A percentile compares a stretch with the other conserved stretches of the same genome.
phyloP scores from a whole-genome alignment of 805 yeast genomes.

The Kodamaea kaohsiungensis region DNA sequence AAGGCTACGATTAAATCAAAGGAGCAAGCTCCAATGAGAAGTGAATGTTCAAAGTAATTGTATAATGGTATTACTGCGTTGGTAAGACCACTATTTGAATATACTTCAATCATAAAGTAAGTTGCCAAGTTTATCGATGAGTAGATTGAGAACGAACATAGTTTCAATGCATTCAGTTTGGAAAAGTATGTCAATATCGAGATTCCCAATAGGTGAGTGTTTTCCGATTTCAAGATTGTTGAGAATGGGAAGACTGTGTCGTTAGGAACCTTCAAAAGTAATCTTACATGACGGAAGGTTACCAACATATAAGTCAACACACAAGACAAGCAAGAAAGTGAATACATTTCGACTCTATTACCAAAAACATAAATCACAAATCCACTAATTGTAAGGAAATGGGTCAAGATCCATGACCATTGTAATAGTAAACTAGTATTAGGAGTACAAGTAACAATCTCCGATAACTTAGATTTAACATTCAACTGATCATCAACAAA shows the following conservation, averaged over 20 bases:
- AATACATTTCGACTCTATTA: conserved; percentile 9
- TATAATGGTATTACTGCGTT: conserved; percentile 17
- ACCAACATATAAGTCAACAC: conserved; percentile 22
- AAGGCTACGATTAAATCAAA: conserved; percentile 12
- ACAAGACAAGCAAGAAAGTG: conserved; percentile 10
- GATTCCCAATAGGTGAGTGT: conserved; percentile 25
- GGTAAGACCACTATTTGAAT: conserved; percentile 15
- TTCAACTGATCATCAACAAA: not conserved
- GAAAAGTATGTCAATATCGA: conserved; percentile 24
- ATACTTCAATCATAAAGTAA: conserved; percentile 19
- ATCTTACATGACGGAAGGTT: conserved; percentile 16
- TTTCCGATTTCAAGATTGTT: conserved; percentile 28
- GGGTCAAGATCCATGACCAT: conserved; percentile 6
- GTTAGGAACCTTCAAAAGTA: not conserved
- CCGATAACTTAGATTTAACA: not conserved
- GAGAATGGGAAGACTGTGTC: conserved; percentile 18
- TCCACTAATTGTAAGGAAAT: conserved; percentile 7
- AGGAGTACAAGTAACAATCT: not conserved
- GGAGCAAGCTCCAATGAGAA: conserved; percentile 17
- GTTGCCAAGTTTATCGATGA: conserved; percentile 28
- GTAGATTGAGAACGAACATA: conserved; percentile 28
- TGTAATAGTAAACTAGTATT: not conserved
- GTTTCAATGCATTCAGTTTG: conserved; percentile 19
- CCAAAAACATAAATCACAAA: not conserved
- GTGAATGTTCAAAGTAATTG: conserved; percentile 17